Evolutionary conservation across 306 rosid genomes (phyloP), one percentile per base, ranked within the genome.

Genomic region (Casuarina equisetifolia): DNA sequence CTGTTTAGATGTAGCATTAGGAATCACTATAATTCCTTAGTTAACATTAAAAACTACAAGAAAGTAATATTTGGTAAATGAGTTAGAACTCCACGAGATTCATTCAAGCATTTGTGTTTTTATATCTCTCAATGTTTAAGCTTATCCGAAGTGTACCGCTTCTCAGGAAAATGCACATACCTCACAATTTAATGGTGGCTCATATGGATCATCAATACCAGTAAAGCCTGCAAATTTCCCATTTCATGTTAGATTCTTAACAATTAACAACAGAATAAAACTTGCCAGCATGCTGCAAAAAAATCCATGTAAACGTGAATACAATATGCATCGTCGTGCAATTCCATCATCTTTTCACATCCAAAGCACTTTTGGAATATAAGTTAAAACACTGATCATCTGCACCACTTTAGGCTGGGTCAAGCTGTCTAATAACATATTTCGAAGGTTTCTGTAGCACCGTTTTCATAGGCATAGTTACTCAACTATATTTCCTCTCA

Each of bases 181-280:
- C 96, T 89, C 93, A 68, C 86, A 84, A 62, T 83, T 83, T 45
- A 80, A 61, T 2, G 96, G 96, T 12, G 78, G 25, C 82, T 91
- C 96, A 3, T 91, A 91, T 19, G 96, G 96, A 88, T 91, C 96
- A 80, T 91, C 96, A 59, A 91, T 87, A 77, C 96, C 96, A 17
- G 96, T 91, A 82, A 91, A 91, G 76, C 93, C 96, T 91, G 86
- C 82, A 85, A 75, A 72, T 45, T 38, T 10, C 25, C 3, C 39
- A 69, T 10, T 11, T 58, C 70, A 44, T 32, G 16, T 66, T 49
- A 52, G 67, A 35, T 32, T 59, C 32, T 44, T 52, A 66, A 25
- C 32, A 79, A 55, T 51, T 35, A 32, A 40, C 20, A 73, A 36
- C 4, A 52, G 50, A 74, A 67, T 20, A 44, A 71, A 70, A 46